Evolutionary conservation across 2,329 filamentous ascomycete genomes (phyloP), one percentile per base, ranked within the genome.

Genomic region (Blastomyces emzantsi): DNA sequence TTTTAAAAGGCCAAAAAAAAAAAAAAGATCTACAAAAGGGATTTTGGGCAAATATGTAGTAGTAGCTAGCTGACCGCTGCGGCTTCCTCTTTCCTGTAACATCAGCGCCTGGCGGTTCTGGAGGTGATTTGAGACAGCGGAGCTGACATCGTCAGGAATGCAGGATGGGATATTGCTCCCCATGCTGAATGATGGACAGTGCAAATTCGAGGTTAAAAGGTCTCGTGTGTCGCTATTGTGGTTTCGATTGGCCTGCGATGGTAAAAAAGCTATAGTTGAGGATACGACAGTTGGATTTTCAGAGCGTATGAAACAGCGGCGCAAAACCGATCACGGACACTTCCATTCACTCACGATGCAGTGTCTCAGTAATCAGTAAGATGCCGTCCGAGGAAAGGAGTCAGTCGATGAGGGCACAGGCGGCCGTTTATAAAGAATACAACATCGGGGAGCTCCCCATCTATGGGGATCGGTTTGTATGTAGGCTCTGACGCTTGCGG

Each of bases 61-160:
- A 45, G n/a, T n/a, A n/a, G n/a, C n/a, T n/a, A n/a, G 33, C 49
- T 62, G 41, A 67, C 66, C 66, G 56, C 65, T 67, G 28, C 66
- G 63, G 22, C 41, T 57, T 45, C 61, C 47, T 22, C 65, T 64
- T 41, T 67, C 66, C 22, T 64, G 41, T 13, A 61, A 54, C 57
- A 67, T 66, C 49, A 66, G 41, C 19, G 41, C 59, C 25, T 60
- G 49, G 33, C 65, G 58, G 30, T 4, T 45, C n/a, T 62, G 45
- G 25, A 66, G 25, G 36, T 65, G 60, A 2, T 63, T 56, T 39
- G 41, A 41, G 41, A 65, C 57, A 25, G 36, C 60, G 28, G n/a
- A 28, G 33, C 51, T 59, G 49, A 58, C 58, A 39, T 62, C 45
- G 47, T 56, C 52, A 39, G 54, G 47, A 54, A 62, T 51, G 22